These are phyloP conservation scores for Conticribra weissflogii DNA, from an alignment of 108 stramenopile genomes.

Conservation along the genomic window DNA sequence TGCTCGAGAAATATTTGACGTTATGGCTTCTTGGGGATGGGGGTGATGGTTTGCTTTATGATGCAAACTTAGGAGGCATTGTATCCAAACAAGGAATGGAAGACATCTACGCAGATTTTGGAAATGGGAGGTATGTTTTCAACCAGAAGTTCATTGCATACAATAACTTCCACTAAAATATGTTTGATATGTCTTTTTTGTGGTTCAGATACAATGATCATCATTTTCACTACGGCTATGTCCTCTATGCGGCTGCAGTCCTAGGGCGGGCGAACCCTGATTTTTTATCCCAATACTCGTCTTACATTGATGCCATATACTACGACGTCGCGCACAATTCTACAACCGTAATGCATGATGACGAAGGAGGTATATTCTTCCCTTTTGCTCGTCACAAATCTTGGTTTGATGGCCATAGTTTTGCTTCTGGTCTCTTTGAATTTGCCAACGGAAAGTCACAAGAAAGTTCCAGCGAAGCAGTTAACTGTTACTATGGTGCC, in stretches of 20 bases:
- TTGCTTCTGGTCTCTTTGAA: slow-evolving; percentile 85
- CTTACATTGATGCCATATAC: slow-evolving; percentile 72
- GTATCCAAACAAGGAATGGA: slow-evolving; percentile 42
- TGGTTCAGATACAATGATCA: slow-evolving; percentile 53
- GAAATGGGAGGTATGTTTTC: slow-evolving; percentile 29
- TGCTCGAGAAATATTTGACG: slow-evolving; percentile 42
- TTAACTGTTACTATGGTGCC: slow-evolving; percentile 95
- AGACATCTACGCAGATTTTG: slow-evolving; percentile 46
- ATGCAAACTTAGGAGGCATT: slow-evolving; percentile 50
- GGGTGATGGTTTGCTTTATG: slow-evolving; percentile 35
- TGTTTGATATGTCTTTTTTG: not conserved
- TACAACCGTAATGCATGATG: slow-evolving; percentile 41
- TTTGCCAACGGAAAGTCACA: slow-evolving; percentile 95
- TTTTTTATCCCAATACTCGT: slow-evolving; percentile 69
- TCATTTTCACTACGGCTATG: slow-evolving; percentile 78
- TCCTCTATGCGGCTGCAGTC: slow-evolving; percentile 79
- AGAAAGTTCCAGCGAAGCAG: slow-evolving; percentile 96
- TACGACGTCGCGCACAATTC: slow-evolving; percentile 78
- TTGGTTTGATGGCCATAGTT: slow-evolving; percentile 92
- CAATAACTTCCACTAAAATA: not conserved
- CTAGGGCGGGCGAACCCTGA: slow-evolving; percentile 62
- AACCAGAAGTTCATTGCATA: not conserved
- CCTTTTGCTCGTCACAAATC: slow-evolving; percentile 81
- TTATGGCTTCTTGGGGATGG: slow-evolving; percentile 37
- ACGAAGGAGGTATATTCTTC: slow-evolving; percentile 56